Conservation (phyloP, 495 filamentous ascomycete genomes). For the Daldinia vernicosa region DNA sequence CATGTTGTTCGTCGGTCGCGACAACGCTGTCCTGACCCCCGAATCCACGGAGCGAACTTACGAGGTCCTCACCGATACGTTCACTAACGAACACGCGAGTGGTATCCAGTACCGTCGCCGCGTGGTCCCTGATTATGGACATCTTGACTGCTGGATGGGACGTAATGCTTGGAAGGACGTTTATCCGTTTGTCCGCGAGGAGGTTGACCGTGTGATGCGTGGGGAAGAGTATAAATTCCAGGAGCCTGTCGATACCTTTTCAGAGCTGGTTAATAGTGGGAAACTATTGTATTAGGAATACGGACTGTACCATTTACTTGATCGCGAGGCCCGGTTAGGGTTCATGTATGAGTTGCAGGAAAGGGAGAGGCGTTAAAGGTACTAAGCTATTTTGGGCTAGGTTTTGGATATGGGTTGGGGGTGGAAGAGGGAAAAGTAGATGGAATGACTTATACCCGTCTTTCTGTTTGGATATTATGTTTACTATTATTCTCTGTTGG, state of each 20-base stretch:
- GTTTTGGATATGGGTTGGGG: background rate
- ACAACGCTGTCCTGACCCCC: conserved; percentile 68
- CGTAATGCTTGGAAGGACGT: conserved; percentile 68
- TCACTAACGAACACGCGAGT: conserved; percentile 46
- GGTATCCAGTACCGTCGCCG: conserved; percentile 59
- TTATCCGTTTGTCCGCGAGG: conserved; percentile 65
- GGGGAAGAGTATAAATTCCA: conserved; percentile 51
- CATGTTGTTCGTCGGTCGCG: conserved; percentile 64
- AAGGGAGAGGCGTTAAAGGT: background rate
- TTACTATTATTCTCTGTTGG: conserved; percentile 1
- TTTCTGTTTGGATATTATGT: background rate
- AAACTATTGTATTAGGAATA: conserved; percentile 50
- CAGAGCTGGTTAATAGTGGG: conserved; percentile 52
- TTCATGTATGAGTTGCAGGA: background rate
- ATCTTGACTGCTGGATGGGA: conserved; percentile 74
- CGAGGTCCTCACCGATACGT: conserved; percentile 62
- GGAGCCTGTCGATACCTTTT: conserved; percentile 54
- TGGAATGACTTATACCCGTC: conserved; percentile 1
- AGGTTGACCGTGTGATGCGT: conserved; percentile 61
- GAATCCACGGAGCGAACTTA: conserved; percentile 67
- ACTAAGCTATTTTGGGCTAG: background rate
- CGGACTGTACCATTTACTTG: background rate
- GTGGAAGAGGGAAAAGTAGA: background rate
- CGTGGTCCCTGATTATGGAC: conserved; percentile 70
- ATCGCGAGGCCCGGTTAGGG: background rate